These are phyloP conservation scores for Persicaria maculosa DNA, from an alignment of 148 eudicot species.

Conservation along the genomic window DNA sequence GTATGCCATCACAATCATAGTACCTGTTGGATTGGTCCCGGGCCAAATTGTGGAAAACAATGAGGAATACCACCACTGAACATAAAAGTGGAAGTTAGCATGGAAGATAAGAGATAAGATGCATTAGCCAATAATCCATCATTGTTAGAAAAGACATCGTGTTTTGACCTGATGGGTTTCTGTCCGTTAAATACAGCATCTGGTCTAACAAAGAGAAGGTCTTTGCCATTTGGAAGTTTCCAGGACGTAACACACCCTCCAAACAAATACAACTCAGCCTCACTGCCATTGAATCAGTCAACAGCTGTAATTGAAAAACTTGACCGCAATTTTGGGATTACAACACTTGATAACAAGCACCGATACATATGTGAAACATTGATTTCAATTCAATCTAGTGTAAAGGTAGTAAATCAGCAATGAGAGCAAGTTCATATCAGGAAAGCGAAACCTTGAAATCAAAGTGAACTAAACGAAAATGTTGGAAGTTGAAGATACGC, in stretches of 20 bases:
- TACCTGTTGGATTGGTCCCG: constrained; percentile 96
- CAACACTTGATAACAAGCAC: background rate
- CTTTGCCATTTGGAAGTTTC: constrained; percentile 73
- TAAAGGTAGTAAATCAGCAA: background rate
- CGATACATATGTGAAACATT: background rate
- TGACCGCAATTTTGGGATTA: background rate
- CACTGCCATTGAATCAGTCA: constrained; percentile 37
- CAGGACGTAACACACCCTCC: constrained; percentile 96
- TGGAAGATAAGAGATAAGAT: too few species aligned
- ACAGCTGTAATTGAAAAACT: background rate
- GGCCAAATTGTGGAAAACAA: constrained; percentile 98
- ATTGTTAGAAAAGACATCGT: background rate
- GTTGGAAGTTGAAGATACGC: constrained; percentile 1
- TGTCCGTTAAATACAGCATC: constrained; percentile 97
- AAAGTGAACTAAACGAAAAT: background rate
- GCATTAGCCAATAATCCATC: too few species aligned
- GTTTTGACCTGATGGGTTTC: constrained; percentile 88
- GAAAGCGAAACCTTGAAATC: background rate
- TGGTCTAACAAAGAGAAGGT: constrained; percentile 88
- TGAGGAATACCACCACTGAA: constrained; percentile 94
- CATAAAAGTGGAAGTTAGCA: too few species aligned
- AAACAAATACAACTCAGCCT: constrained; percentile 87
- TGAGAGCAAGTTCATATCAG: background rate
- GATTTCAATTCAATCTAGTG: background rate
- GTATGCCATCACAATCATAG: background rate